Base-by-base conservation (phyloP, 2,329 filamentous ascomycete genomes). In the Arachnomyces sp. region DNA sequence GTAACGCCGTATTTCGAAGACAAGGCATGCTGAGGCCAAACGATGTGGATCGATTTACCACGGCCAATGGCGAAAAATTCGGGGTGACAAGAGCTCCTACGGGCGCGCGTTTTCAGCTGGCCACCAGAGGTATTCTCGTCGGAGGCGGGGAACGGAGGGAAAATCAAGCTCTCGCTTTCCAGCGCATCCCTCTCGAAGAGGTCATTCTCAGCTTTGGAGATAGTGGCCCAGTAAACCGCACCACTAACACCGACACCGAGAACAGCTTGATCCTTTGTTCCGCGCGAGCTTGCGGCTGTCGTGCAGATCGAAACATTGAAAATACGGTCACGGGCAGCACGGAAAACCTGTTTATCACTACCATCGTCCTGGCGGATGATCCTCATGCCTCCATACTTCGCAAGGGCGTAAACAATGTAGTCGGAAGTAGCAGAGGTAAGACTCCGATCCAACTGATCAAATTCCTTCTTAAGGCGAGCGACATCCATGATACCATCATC, bases 291-390 rank as follows among this genome's bases (percentile, higher is more conserved):
- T 31, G 73, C 61, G 3, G 77, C 72, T 3, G 78, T 80, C 15
- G 80, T 78, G 40, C 86, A 93, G 49, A 95, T 78, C 51, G 87
- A 78, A 15, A 98, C 82, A 59, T 92, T 95, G 72, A 96, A 96
- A 43, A 96, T 86, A 47, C 92, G 86, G 60, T 98, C 92, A 58
- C 87, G 83, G 39, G 85, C 88, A 54, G 89, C 83, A 39, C 86
- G 86, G 63, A 96, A 96, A 15, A 96, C 77, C 62, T 93, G 89
- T 57, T 86, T 84, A 61, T 95, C 88, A 51, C 82, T 83, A 43
- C 92, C 92, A 56, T 94, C 88, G 51, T 94, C 86, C 66, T 98
- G 92, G 47, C 87, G 80, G 57, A 98, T 95, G 42, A 98, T 84
- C 42, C 90, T 82, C 54, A 98, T 78, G 35, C 92, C 92, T 37